These are phyloP conservation scores for Russula abietina DNA, from an alignment of 768 basidiomycete genomes.

Conservation along the genomic window DNA sequence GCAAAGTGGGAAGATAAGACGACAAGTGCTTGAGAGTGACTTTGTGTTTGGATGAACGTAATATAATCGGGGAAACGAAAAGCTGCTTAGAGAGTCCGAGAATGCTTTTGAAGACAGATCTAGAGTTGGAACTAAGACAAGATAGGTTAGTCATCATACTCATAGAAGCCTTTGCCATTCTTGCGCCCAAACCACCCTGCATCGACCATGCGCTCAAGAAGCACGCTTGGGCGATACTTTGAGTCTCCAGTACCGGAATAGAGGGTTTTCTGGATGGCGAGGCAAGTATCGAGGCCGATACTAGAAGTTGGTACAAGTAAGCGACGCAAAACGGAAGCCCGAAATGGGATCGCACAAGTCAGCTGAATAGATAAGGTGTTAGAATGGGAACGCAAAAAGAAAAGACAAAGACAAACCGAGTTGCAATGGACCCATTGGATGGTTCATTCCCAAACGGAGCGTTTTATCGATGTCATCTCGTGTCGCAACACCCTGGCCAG, in stretches of 20 bases:
- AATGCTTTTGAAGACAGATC: background rate
- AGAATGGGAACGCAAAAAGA: background rate
- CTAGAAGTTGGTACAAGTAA: conserved; percentile 35
- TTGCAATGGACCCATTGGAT: conserved; percentile 92
- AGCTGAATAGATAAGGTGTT: conserved; percentile 23
- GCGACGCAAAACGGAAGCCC: background rate
- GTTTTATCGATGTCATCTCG: conserved; percentile 95
- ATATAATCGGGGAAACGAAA: background rate
- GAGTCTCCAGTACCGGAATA: conserved; percentile 87
- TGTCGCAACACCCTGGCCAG: conserved; percentile 62
- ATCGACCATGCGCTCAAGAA: conserved; percentile 94
- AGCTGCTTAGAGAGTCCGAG: conserved; percentile 1
- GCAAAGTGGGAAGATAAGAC: background rate
- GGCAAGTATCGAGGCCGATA: conserved; percentile 96
- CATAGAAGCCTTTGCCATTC: conserved; percentile 92
- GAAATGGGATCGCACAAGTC: conserved; percentile 32
- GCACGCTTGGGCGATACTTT: conserved; percentile 87
- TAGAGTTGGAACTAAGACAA: background rate
- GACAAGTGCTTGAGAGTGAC: background rate
- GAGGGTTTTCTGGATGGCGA: conserved; percentile 86
- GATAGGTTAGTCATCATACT: conserved; percentile 43
- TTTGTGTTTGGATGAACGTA: background rate
- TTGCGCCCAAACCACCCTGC: conserved; percentile 92
- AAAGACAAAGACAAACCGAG: conserved; percentile 44
- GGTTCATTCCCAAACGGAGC: conserved; percentile 87